A percentile compares a stretch with the other conserved stretches of the same genome.
phyloP scores from a whole-genome alignment of 2,329 filamentous ascomycete genomes.

The Zymoseptoria tritici region DNA sequence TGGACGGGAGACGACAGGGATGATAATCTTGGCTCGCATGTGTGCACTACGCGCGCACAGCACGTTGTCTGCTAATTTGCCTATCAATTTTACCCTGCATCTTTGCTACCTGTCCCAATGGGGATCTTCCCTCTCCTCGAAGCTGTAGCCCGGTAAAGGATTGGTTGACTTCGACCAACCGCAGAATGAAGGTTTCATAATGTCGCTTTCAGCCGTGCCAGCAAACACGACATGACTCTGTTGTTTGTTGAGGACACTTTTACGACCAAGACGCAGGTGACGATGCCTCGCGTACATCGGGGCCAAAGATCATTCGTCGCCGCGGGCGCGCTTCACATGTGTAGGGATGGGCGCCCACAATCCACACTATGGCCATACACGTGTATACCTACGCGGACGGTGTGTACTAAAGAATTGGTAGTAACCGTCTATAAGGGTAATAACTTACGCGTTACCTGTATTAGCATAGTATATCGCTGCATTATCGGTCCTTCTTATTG shows the following conservation, averaged over 20 bases:
- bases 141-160: too few relatives aligned
- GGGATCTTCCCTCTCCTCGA: neutral
- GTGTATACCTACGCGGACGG: too few relatives aligned
- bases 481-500: too few relatives aligned
- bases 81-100: neutral
- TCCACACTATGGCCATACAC: too few relatives aligned
- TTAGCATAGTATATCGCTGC: too few relatives aligned
- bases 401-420: too few relatives aligned
- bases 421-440: too few relatives aligned
- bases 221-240: neutral
- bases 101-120: neutral
- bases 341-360: too few relatives aligned
- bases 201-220: neutral
- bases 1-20: neutral
- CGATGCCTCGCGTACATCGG: neutral
- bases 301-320: neutral
- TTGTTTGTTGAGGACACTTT: neutral
- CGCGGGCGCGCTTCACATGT: neutral
- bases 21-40: neutral
- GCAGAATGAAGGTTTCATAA: neutral
- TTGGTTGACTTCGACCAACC: too few relatives aligned
- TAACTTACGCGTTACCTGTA: too few relatives aligned
- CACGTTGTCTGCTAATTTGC: neutral
- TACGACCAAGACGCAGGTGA: neutral
- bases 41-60: neutral